Conservation (phyloP, 2,329 filamentous ascomycete genomes). For the Neonectria coccinea region DNA sequence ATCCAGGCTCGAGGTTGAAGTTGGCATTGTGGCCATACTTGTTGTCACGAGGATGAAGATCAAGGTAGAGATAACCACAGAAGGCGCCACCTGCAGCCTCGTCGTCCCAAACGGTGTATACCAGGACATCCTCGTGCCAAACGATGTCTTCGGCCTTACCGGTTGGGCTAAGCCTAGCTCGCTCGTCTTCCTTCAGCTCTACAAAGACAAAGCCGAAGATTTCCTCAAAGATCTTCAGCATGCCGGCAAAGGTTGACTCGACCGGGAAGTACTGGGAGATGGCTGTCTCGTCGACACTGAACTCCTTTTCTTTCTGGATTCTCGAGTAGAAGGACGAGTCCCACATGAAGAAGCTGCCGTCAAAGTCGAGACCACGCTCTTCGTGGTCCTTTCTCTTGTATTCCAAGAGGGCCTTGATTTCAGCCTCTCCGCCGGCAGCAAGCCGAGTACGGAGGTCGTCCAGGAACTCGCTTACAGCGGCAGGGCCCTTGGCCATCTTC, state of each 20-base stretch:
- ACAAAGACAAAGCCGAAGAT: conserved; percentile 85
- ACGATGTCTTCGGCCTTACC: conserved; percentile 77
- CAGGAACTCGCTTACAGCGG: conserved; percentile 79
- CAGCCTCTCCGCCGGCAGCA: conserved; percentile 75
- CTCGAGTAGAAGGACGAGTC: conserved; percentile 85
- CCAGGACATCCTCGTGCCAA: conserved; percentile 86
- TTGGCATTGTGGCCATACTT: conserved; percentile 90
- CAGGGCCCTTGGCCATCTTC: conserved; percentile 85
- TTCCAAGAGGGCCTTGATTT: conserved; percentile 76
- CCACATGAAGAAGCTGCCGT: conserved; percentile 84
- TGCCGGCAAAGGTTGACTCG: conserved; percentile 76
- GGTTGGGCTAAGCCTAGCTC: conserved; percentile 72
- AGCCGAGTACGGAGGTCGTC: conserved; percentile 76
- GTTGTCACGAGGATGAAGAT: conserved; percentile 82
- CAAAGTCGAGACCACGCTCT: conserved; percentile 67
- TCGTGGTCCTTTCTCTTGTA: conserved; percentile 79
- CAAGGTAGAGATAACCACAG: conserved; percentile 85
- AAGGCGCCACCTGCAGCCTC: conserved; percentile 77
- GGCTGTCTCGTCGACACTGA: conserved; percentile 80
- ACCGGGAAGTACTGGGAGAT: conserved; percentile 89
- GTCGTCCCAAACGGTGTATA: conserved; percentile 88
- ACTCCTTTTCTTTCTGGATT: conserved; percentile 84
- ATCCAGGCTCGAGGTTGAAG: conserved; percentile 83
- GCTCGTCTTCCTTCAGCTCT: conserved; percentile 75
- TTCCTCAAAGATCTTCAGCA: conserved; percentile 87